Base-by-base conservation (phyloP, 2,329 filamentous ascomycete species). In the Stachybotrys chartarum region DNA sequence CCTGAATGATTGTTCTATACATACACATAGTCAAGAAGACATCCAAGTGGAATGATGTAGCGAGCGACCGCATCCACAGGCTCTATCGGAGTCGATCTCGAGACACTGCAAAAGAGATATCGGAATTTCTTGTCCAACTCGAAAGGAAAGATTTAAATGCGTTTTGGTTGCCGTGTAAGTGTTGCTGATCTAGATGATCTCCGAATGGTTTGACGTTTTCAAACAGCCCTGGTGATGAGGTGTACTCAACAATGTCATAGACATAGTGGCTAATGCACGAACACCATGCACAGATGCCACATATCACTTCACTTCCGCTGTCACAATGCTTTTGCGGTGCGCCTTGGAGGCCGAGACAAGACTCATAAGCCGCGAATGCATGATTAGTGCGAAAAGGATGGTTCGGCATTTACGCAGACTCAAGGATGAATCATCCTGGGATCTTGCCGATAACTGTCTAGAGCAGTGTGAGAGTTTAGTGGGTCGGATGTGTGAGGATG, bases 141-240 rank as follows among this genome's bases (percentile, higher is more conserved):
- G 18, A 16, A 5, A 12, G 16, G 6, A 45, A 52, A 44, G 49
- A 55, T 30, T 30, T 45, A n/a, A 32, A 46, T 17, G 54, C 30
- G 3, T 55, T 55, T 30, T 55, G 54, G 54, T 30, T 55, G 18
- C 54, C 54, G 47, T 55, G 54, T 55, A 52, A 55, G 52, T 35
- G n/a, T n/a, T 48, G 46, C 18, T n/a, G n/a, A n/a, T n/a, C n/a
- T n/a, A n/a, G n/a, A n/a, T n/a, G n/a, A n/a, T n/a, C n/a, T n/a
- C n/a, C n/a, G n/a, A n/a, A n/a, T n/a, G n/a, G n/a, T n/a, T n/a
- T n/a, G n/a, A n/a, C n/a, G n/a, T n/a, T n/a, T n/a, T n/a, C n/a
- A n/a, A n/a, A n/a, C n/a, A n/a, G n/a, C n/a, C n/a, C n/a, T n/a
- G n/a, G n/a, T n/a, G n/a, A n/a, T n/a, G n/a, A n/a, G n/a, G n/a